Base-by-base conservation (phyloP, 371 early-diverging fungal genomes). In the Mucor plumbeus region DNA sequence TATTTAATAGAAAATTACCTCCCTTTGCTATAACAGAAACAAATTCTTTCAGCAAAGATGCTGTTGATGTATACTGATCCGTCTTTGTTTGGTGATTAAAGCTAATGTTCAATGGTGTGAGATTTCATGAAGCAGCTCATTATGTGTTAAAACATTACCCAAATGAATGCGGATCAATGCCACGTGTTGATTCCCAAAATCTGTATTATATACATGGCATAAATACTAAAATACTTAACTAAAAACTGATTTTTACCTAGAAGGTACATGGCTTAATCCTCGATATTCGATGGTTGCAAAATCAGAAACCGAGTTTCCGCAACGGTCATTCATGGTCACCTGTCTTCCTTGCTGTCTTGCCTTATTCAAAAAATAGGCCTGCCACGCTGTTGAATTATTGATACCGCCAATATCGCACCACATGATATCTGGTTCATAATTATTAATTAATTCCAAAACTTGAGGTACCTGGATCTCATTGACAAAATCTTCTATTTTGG, bases 391-490 rank as follows among this genome's bases (percentile, higher is more conserved):
- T 1, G 79, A 76, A 40, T 79, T 79, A 41, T 79, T 76, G 50
- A 75, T 70, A 7, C 76, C 79, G 36, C 76, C 76, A 26, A 76
- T 75, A 61, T 79, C 79, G 31, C 79, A 79, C 78, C 79, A 79
- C 56, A 79, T 69, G 17, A 79, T 71, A 35, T 73, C 76, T 5
- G 74, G 76, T 5, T 69, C 60, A 38, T 62, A 72, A 1, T 72
- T 17, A 2, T 71, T 36, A 33, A 76, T 73, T 4, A 79, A 48
- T 40, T 79, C 79, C n/a, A 58, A 8, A 19, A 71, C 57, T 50
- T 79, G 79, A n/a, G 79, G 79, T 0, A 76, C 66, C 38, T 79
- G 79, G 9, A 79, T 41, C 4, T 79, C 70, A 44, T 76, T 76
- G 7, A 79, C 79, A 65, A 76, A 79, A 40, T 71, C 72, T 0